Evolutionary conservation across 176 grass and related monocot species (phyloP).

Genomic region (Musa itinerans): DNA sequence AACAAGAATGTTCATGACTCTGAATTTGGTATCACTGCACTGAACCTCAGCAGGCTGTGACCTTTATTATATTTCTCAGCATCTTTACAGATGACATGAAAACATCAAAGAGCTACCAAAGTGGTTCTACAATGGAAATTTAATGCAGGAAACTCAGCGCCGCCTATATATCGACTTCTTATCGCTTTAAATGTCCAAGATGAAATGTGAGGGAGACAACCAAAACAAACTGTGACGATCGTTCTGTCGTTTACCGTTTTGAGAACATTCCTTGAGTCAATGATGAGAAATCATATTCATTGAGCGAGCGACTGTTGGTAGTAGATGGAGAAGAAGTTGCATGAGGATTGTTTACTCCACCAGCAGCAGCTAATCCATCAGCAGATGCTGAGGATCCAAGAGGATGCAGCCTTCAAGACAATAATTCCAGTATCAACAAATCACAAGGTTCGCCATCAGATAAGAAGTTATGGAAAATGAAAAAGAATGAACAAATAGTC

Average conservation of each 20-base stretch:
- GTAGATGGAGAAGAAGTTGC: constrained; percentile 30
- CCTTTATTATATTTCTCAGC: background rate
- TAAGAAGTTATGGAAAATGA: background rate
- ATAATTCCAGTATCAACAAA: background rate
- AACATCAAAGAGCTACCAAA: background rate
- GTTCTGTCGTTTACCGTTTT: constrained; percentile 38
- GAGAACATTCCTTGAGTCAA: constrained; percentile 82
- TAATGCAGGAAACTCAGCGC: background rate
- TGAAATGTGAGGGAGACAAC: background rate
- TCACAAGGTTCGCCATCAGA: background rate
- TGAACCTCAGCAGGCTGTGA: background rate
- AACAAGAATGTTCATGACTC: background rate
- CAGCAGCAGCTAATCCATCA: constrained; percentile 24
- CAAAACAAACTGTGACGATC: background rate
- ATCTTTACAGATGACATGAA: background rate
- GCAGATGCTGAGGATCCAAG: constrained; percentile 23
- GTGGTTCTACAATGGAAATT: background rate
- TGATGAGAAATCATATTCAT: constrained; percentile 86
- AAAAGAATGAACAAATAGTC: background rate
- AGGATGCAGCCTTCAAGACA: constrained; percentile 34
- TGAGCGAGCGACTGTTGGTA: constrained; percentile 37
- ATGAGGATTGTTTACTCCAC: constrained; percentile 32
- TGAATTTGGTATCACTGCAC: background rate
- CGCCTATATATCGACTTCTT: background rate
- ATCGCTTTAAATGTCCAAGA: background rate